These are phyloP conservation scores for Hymenotorrendiella dingleyae DNA, from an alignment of 2,329 filamentous ascomycete species.

Conservation along the genomic window DNA sequence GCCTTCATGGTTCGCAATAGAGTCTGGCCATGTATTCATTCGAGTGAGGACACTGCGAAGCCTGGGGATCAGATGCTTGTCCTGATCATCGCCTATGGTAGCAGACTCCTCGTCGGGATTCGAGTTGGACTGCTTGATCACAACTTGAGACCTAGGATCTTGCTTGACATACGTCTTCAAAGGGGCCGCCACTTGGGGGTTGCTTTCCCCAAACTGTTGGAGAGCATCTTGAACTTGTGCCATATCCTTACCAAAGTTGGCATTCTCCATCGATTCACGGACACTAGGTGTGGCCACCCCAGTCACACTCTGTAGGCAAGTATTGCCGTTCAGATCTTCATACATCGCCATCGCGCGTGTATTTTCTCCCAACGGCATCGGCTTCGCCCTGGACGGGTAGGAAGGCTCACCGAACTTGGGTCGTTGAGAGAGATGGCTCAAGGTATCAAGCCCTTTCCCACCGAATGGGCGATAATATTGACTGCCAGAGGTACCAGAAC, in stretches of 20 bases:
- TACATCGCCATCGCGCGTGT: constrained; percentile 21
- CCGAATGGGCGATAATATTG: constrained; percentile 25
- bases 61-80: constrained; percentile 17
- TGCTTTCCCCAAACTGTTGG: constrained; percentile 15
- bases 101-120: constrained; percentile 4
- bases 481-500: constrained; percentile 23
- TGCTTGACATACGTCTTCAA: constrained; percentile 8
- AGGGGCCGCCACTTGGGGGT: constrained; percentile 5
- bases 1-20: constrained; percentile 43
- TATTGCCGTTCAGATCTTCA: constrained; percentile 23
- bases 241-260: constrained; percentile 15
- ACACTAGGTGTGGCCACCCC: constrained; percentile 26
- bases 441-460: constrained; percentile 23
- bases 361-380: not conserved
- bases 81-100: constrained; percentile 5
- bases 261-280: constrained; percentile 17
- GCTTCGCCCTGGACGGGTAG: constrained; percentile 1
- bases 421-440: constrained; percentile 22
- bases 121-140: constrained; percentile 19
- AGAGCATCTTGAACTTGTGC: constrained; percentile 15
- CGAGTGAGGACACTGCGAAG: constrained; percentile 21
- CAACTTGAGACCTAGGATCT: constrained; percentile 9
- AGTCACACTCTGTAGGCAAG: constrained; percentile 25
- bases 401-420: constrained; percentile 5
- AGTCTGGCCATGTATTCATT: constrained; percentile 20